A percentile compares a stretch with the other conserved stretches of the same genome.
Evolutionary conservation across 345 rosid genomes (phyloP).

Genomic region (Salix udensis): DNA sequence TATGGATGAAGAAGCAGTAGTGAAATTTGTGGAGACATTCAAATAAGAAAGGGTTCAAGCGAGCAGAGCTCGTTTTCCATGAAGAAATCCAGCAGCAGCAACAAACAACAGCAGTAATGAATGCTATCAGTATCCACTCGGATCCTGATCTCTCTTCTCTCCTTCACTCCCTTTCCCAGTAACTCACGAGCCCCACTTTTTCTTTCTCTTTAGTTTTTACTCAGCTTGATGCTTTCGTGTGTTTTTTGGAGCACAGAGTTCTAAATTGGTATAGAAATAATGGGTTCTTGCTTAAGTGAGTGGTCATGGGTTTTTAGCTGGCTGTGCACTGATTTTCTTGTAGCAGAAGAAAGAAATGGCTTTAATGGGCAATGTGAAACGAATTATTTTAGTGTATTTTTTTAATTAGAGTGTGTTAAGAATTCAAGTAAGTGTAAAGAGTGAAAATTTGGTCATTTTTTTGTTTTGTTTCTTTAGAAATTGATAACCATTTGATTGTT

Average conservation of each 20-base stretch:
- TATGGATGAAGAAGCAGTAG: conserved; percentile 58
- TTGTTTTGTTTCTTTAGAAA: not conserved
- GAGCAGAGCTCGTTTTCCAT: conserved; percentile 53
- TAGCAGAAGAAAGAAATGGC: not conserved
- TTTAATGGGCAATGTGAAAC: not conserved
- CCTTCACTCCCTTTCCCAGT: conserved; percentile 72
- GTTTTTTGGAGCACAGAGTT: not conserved
- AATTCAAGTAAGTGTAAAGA: not conserved
- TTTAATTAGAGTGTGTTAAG: not conserved
- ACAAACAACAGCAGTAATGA: conserved; percentile 29
- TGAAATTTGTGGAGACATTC: conserved; percentile 56
- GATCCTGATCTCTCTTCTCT: conserved; percentile 78
- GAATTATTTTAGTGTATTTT: not conserved
- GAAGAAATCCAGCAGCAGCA: conserved; percentile 60
- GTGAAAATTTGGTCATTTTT: not conserved
- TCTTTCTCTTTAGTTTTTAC: not conserved
- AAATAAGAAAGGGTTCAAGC: conserved; percentile 87
- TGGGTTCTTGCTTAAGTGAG: not conserved
- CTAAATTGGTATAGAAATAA: not conserved
- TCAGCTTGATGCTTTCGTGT: not conserved
- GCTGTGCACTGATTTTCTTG: not conserved
- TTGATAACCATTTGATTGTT: no score
- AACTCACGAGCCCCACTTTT: conserved; percentile 10
- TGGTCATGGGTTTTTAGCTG: not conserved
- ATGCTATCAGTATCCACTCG: conserved; percentile 42